phyloP scores from a whole-genome alignment of 176 grass and related monocot species.

The Aegilops sharonensis region DNA sequence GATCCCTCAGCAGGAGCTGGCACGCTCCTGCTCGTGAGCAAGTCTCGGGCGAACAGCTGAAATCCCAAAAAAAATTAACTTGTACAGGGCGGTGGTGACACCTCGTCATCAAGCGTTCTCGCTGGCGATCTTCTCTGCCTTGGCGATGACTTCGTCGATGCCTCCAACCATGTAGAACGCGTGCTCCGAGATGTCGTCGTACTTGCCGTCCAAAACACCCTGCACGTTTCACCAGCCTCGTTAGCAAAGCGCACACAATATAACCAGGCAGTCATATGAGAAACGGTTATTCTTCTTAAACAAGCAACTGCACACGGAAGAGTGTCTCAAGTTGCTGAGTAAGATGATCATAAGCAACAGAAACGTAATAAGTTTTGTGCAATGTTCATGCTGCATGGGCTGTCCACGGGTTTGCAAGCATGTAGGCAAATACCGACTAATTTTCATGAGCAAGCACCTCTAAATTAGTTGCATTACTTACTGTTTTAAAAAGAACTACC shows the following conservation, averaged over 20 bases:
- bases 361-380: background rate
- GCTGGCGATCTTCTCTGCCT: slow-evolving; percentile 85
- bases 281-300: background rate
- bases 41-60: slow-evolving; percentile 41
- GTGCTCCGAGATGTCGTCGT: slow-evolving; percentile 81
- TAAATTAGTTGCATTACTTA: background rate
- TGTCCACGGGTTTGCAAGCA: background rate
- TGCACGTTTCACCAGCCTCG: background rate
- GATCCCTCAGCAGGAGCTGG: slow-evolving; percentile 48
- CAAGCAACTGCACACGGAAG: background rate
- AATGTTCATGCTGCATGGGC: too few species aligned
- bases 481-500: background rate
- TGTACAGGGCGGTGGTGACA: slow-evolving; percentile 36
- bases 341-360: background rate
- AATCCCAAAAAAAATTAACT: slow-evolving; percentile 62
- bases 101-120: slow-evolving; percentile 62
- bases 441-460: background rate
- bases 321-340: background rate
- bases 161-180: slow-evolving; percentile 96
- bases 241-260: background rate
- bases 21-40: slow-evolving; percentile 49
- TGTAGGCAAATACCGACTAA: background rate
- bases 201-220: slow-evolving; percentile 96
- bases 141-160: slow-evolving; percentile 92
- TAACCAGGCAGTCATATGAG: background rate